Conservation (phyloP, 371 early-diverging fungal genomes). For the Chytridium lagenaria region DNA sequence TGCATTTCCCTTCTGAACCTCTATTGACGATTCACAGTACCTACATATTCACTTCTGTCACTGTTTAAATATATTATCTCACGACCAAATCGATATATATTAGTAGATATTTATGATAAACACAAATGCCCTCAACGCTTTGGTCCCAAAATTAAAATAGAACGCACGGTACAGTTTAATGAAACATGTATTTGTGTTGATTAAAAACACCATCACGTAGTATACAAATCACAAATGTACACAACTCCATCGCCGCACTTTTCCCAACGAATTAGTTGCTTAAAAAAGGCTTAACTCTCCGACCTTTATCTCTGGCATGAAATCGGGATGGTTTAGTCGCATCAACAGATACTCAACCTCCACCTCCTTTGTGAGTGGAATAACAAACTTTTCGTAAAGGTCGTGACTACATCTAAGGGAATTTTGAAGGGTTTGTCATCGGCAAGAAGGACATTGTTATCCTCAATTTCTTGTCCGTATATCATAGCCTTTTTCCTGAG, state of each 20-base stretch:
- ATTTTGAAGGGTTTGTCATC: slow-evolving; percentile 43
- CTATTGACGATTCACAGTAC: background rate
- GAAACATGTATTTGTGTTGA: no score
- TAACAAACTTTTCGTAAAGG: slow-evolving; percentile 88
- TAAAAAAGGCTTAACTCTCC: no score
- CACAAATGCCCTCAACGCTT: no score
- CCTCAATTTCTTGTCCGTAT: slow-evolving; percentile 84
- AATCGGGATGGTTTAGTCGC: slow-evolving; percentile 54
- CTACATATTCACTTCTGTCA: background rate
- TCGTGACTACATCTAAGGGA: slow-evolving; percentile 78
- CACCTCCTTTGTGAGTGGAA: slow-evolving; percentile 71
- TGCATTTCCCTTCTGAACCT: background rate
- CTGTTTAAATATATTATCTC: no score
- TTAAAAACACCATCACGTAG: no score
- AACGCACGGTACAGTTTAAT: no score
- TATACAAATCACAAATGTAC: no score
- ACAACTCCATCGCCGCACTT: no score
- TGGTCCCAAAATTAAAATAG: no score
- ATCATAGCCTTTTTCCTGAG: slow-evolving; percentile 86
- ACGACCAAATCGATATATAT: no score
- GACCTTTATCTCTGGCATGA: slow-evolving; percentile 25
- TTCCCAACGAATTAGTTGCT: no score
- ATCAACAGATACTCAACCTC: slow-evolving; percentile 91
- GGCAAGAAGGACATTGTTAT: background rate
- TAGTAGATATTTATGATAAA: no score